Percentiles rank a stretch among this genome's conserved stretches.
phyloP scores from a whole-genome alignment of 2,329 filamentous ascomycete genomes.

The Aspergillus eucalypticola region DNA sequence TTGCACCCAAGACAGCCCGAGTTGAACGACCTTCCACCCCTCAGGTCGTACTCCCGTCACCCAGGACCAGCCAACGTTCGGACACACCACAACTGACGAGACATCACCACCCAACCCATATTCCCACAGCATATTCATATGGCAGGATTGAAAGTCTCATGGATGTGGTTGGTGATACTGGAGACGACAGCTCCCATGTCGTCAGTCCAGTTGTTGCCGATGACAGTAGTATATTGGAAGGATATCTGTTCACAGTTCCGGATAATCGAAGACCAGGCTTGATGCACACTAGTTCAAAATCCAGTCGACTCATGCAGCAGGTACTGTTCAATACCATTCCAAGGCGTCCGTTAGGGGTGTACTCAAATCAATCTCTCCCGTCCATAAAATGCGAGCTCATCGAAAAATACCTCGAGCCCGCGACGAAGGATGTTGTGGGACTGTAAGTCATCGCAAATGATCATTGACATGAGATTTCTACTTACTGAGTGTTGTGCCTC shows the following conservation, averaged over 20 bases:
- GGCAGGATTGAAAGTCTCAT: slow-evolving; percentile 9
- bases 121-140: not conserved
- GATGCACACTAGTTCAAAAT: slow-evolving; percentile 25
- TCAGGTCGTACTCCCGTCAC: not conserved
- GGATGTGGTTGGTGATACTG: slow-evolving; percentile 23
- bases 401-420: slow-evolving; percentile 50
- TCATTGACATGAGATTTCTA: not conserved
- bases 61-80: not conserved
- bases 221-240: slow-evolving; percentile 56
- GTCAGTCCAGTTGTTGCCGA: slow-evolving; percentile 55
- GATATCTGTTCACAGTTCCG: slow-evolving; percentile 48
- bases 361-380: slow-evolving; percentile 23
- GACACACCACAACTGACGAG: not conserved
- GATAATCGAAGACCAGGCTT: slow-evolving; percentile 17
- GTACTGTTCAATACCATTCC: slow-evolving; percentile 52
- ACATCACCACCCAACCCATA: not conserved
- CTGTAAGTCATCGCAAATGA: slow-evolving; percentile 36
- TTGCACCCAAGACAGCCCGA: not conserved
- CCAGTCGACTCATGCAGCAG: slow-evolving; percentile 27
- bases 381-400: slow-evolving; percentile 49
- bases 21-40: not conserved
- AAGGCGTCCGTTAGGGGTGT: slow-evolving; percentile 45
- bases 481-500: not conserved
- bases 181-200: slow-evolving; percentile 50
- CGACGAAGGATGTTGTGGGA: slow-evolving; percentile 45